Percentiles rank a stretch among this genome's conserved stretches.
Evolutionary conservation across 495 filamentous ascomycete species (phyloP).

Genomic region (Xylaria nigripes): DNA sequence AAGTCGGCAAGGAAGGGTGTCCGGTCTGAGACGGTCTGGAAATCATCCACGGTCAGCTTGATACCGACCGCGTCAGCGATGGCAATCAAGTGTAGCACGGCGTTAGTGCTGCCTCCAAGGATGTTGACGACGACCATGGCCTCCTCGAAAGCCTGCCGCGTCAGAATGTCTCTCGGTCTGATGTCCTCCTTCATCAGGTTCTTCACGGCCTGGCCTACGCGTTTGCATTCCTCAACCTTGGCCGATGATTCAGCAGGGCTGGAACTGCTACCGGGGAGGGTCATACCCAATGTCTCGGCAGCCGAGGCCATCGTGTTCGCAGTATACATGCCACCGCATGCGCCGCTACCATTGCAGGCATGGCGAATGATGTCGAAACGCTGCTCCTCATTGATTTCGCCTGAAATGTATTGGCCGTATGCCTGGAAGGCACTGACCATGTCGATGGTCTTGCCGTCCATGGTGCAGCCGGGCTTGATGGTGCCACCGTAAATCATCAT

Average conservation of each 20-base stretch:
- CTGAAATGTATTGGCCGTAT: conserved; percentile 88
- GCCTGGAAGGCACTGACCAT: conserved; percentile 97
- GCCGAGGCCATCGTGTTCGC: conserved; percentile 98
- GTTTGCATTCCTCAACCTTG: conserved; percentile 80
- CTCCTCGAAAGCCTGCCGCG: conserved; percentile 86
- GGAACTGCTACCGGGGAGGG: conserved; percentile 85
- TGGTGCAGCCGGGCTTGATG: conserved; percentile 83
- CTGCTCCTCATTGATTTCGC: conserved; percentile 83
- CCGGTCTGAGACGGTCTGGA: conserved; percentile 87
- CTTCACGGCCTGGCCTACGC: conserved; percentile 78
- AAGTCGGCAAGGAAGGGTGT: conserved; percentile 92
- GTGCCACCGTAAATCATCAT: conserved; percentile 97
- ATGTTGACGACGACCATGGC: conserved; percentile 95
- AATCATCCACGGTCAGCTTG: conserved; percentile 92
- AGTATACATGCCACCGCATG: conserved; percentile 98
- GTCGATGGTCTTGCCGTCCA: conserved; percentile 72
- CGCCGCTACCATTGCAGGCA: conserved; percentile 87
- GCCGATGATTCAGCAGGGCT: conserved; percentile 80
- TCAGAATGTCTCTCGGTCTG: conserved; percentile 80
- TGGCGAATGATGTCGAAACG: conserved; percentile 91
- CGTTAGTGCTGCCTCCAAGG: conserved; percentile 93
- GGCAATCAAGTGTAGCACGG: conserved; percentile 92
- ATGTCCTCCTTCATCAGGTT: conserved; percentile 83
- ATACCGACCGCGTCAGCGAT: conserved; percentile 92
- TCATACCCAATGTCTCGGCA: conserved; percentile 96